phyloP scores from a whole-genome alignment of 2,329 filamentous ascomycete genomes.

The Phyllosticta citribraziliensis region DNA sequence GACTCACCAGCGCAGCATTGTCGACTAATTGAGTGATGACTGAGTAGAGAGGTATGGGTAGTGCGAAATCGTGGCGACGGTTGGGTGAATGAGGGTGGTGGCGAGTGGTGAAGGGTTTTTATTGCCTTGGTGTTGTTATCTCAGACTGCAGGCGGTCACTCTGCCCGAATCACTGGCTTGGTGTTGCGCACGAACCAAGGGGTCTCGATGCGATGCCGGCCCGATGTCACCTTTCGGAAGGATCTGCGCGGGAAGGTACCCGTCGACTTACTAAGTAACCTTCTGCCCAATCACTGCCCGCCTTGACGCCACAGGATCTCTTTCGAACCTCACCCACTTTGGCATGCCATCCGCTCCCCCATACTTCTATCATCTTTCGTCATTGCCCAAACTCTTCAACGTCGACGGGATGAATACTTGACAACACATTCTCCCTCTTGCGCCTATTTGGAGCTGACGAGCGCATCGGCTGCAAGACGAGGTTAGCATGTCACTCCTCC shows the following conservation, averaged over 20 bases:
- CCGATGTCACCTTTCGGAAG: no score
- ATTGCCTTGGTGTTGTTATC: slow-evolving; percentile 1
- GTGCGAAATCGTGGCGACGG: not conserved
- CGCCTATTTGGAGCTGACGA: not conserved
- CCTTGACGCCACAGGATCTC: not conserved
- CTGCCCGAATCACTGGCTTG: not conserved
- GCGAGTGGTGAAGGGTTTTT: not conserved
- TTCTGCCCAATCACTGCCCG: not conserved
- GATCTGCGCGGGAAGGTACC: not conserved
- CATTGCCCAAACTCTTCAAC: not conserved
- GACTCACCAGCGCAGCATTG: slow-evolving; percentile 34
- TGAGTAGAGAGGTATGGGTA: not conserved
- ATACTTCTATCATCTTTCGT: not conserved
- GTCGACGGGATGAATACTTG: not conserved
- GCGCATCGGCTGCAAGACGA: not conserved
- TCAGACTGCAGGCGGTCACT: not conserved
- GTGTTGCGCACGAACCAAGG: slow-evolving; percentile 7
- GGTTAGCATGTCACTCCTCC: not conserved
- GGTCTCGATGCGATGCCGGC: not conserved
- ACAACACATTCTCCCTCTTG: no score
- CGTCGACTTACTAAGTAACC: not conserved
- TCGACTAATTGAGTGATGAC: slow-evolving; percentile 11
- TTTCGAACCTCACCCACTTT: not conserved
- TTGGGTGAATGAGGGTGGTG: slow-evolving; percentile 2
- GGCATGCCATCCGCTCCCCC: not conserved